Evolutionary conservation across 2,329 filamentous ascomycete species (phyloP).

Genomic region (Hysterium pulicare): DNA sequence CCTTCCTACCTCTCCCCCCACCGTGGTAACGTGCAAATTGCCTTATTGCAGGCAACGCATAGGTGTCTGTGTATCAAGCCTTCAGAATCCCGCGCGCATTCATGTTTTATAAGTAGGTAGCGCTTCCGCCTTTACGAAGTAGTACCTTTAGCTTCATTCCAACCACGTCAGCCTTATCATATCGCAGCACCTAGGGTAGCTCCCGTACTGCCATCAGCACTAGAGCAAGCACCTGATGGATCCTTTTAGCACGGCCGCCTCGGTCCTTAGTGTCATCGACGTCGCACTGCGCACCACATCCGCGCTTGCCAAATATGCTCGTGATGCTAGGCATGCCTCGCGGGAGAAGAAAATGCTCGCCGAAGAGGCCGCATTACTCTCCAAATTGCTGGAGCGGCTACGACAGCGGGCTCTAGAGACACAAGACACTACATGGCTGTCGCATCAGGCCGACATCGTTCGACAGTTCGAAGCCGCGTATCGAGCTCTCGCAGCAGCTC

Average conservation of each 20-base stretch:
- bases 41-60: too few species aligned
- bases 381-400: constrained; percentile 4
- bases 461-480: constrained; percentile 7
- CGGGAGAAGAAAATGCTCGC: constrained; percentile 3
- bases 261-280: constrained; percentile 4
- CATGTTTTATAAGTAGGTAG: too few species aligned
- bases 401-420: constrained; percentile 4
- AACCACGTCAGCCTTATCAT: too few species aligned
- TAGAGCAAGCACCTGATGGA: too few species aligned
- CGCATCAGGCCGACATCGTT: constrained; percentile 1
- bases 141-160: too few species aligned
- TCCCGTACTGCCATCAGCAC: too few species aligned
- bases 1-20: too few species aligned
- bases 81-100: too few species aligned
- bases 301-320: constrained; percentile 3
- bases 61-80: too few species aligned
- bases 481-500: constrained; percentile 10
- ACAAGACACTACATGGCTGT: neutral
- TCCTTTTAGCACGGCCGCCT: constrained; percentile 3
- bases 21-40: too few species aligned
- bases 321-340: constrained; percentile 3
- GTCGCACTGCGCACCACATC: constrained; percentile 5
- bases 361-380: constrained; percentile 5
- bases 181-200: too few species aligned
- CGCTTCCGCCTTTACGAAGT: too few species aligned